Base-by-base conservation (phyloP, 2,329 filamentous ascomycete genomes). In the Didymella exigua region DNA sequence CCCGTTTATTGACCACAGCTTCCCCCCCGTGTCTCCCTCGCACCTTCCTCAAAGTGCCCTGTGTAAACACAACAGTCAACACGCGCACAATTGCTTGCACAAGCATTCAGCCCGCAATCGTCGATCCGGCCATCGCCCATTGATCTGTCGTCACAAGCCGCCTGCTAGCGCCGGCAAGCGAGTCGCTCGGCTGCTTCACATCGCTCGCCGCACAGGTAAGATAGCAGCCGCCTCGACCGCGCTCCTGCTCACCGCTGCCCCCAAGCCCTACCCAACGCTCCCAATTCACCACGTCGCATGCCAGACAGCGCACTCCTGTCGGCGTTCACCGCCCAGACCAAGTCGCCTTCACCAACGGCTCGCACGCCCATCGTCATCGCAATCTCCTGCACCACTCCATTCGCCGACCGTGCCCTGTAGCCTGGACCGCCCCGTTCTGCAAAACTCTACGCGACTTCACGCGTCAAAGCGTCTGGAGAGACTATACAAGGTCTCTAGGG, bases 371-470 rank as follows among this genome's bases (percentile, higher is more conserved):
- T 53, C 67, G 68, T 70, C 70, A 70, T 65, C 67, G 70, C 68
- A 73, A 73, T 74, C 61, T 72, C 62, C 59, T 45, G 60, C 60
- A 65, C 42, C 47, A 45, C 58, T 42, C 30, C 46, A 59, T 53
- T 57, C 55, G 57, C 63, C 65, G 58, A 61, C 68, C 67, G 65
- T 65, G 61, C 65, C 57, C 59, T 49, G 36, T 59, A 60, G 56
- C 63, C 50, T 57, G 47, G 58, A 58, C 52, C 45, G 52, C 44
- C 62, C 61, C 63, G 58, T 60, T 64, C 47, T 58, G 63, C 49
- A 56, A 63, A 64, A 59, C 60, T 67, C 58, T 56, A 74, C 73
- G 73, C 73, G 73, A 73, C 65, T 74, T 69, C 54, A 76, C 73
- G 73, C 72, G 73, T 75, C 73, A 75, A 69, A 69, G 67, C 67